Base-by-base conservation (phyloP, 495 filamentous ascomycete genomes). In the Penicillium ochrochloron region DNA sequence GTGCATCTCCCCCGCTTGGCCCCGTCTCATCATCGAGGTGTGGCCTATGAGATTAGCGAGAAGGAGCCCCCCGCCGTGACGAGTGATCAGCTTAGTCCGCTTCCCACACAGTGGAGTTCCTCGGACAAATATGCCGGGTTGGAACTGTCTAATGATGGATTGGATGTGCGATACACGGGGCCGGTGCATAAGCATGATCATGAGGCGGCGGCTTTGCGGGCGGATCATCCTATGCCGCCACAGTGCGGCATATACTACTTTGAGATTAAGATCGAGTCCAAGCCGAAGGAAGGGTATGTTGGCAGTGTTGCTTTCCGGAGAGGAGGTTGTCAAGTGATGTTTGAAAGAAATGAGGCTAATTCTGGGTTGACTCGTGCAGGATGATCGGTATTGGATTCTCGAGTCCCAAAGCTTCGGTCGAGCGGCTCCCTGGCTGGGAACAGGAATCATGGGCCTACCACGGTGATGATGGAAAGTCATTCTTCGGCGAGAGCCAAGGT, bases 371-470 rank as follows among this genome's bases (percentile, higher is more conserved):
- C 27, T 61, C 8, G 4, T 82, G 72, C 63, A 92, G 90, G 42
- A 88, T 91, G 70, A 95, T 99, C 65, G 93, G 88, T 23, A 88
- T 99, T 64, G 95, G 95, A 10, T 97, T 99, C 73, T 92, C 90
- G 2, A 85, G 85, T 34, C 82, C 83, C 60, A 90, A 86, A 59
- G 92, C 92, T 12, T 84, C 87, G 0, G 83, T 97, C n/a, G 87
- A 89, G 64, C 83, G 93, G 66, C 84, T 97, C 33, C 93, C 94
- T 0, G 95, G 95, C 25, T 98, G 94, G 95, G 95, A 99, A 70
- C 87, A 88, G 23, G 93, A 97, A 46, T 97, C 93, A 2, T 99
- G 92, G 92, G 95, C 92, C 39, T 99, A 97, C 71, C 95, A 99
- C 71, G 94, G 95, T 27, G 96, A 99, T 73, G 95, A 99, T 75